These are phyloP conservation scores for Oryza meridionalis DNA, from an alignment of 176 grass and related monocot species.

Conservation along the genomic window DNA sequence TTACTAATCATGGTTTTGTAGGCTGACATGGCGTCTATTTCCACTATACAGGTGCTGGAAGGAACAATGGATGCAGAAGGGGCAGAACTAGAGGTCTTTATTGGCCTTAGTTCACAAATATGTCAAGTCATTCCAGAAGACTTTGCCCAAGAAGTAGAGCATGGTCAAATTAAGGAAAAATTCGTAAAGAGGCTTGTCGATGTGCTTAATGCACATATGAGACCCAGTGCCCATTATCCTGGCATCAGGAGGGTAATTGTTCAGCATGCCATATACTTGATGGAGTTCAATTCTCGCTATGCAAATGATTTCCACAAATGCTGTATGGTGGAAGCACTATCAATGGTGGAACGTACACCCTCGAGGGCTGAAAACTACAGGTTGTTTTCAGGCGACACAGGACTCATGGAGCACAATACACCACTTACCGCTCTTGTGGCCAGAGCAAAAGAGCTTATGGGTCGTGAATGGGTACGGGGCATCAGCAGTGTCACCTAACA, in stretches of 20 bases:
- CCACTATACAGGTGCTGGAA: neutral
- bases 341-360: neutral
- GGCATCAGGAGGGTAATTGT: conserved; percentile 9
- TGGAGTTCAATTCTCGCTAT: neutral
- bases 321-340: neutral
- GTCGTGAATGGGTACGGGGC: neutral
- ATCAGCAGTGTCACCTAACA: neutral
- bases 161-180: neutral
- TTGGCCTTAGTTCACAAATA: conserved; percentile 21
- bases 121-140: neutral
- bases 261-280: neutral
- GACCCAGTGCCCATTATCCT: neutral
- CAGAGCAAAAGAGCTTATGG: neutral
- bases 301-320: neutral
- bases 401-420: neutral
- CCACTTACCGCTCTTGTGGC: neutral
- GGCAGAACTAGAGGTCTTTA: conserved; percentile 4
- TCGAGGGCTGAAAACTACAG: conserved; percentile 2
- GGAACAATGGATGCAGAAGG: neutral
- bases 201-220: neutral
- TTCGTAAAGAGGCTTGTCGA: neutral
- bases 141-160: neutral
- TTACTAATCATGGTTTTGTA: too few relatives aligned
- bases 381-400: neutral
- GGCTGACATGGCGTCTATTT: neutral